Base-by-base conservation (phyloP, 2,329 filamentous ascomycete species). In the Ascochyta fabae region DNA sequence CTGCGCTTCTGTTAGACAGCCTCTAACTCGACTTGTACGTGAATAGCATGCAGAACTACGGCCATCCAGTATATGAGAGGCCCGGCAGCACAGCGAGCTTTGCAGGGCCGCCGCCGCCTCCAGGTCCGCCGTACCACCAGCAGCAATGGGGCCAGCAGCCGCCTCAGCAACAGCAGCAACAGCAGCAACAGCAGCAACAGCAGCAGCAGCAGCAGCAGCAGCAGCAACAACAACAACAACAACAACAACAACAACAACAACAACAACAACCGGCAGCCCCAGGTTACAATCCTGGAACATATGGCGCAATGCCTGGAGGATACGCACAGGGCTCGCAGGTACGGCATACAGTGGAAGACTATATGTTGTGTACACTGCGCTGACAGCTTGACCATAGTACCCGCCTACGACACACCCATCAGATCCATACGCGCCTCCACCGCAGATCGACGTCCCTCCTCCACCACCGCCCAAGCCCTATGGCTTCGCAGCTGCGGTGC, bases 381-480 rank as follows among this genome's bases (percentile, higher is more conserved):
- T 56, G 36, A 49, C 24, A 49, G 41, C 16, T 6, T 29, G 8
- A n/a, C 7, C 26, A 26, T n/a, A 53, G 40, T 46, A 54, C 34
- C 47, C 43, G 9, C 29, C 31, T 31, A 29, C 34, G 29, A 51
- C 38, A 50, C 60, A 62, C 22, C 39, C 56, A 16, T 48, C 58
- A 22, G 64, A 61, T 24, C 48, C 53, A 23, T 70, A 72, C 46
- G 55, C 59, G 22, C 60, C 56, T 34, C 70, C 70, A 31, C 63
- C 64, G 33, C 61, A 68, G 9, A 57, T 62, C 53, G 70, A 74
- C 44, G 50, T 67, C 22, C 70, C 73, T 38, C 73, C 73, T 46
- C 72, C 71, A n/a, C 72, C 72, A 8, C 73, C 72, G 7, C 73
- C 73, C 12, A 75, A 75, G 64, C 71, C 70, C 9, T 59, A 69